Base-by-base conservation (phyloP, 192 early-diverging fungal genomes). In the Coemansia sp. region DNA sequence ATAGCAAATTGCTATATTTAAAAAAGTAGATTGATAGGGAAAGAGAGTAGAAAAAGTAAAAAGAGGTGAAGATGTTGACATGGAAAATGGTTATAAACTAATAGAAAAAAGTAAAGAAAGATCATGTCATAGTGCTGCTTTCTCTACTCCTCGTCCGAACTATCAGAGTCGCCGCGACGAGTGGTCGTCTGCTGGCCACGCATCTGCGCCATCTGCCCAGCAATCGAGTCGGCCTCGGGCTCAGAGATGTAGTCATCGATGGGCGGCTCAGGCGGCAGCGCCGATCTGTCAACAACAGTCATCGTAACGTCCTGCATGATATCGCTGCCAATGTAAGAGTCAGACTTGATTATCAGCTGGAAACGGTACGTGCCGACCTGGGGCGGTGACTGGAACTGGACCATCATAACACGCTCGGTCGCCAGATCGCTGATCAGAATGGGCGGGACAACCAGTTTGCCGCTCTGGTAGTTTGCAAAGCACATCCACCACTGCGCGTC, bases 361-460 rank as follows among this genome's bases (percentile, higher is more conserved):
- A 94, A 92, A 33, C 78, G 83, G 81, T 87, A 93, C 23, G 78
- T 75, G 38, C 93, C 93, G 18, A 86, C 79, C 49, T 91, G 78
- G 35, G 87, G 86, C 24, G 96, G 96, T 4, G 93, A 88, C 72
- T 93, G 93, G 83, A 99, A 99, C 68, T 93, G 91, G 33, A 97
- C 66, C 28, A 82, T 80, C 41, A 92, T 72, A 6, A 84, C 81
- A 36, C 81, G 79, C 48, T 68, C 66, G 9, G 79, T 80, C 3
- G 65, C 83, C 42, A 93, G 75, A 53, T 92, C 89, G 23, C 78
- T 83, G 25, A 96, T 80, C 52, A 92, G 92, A 45, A 81, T 71
- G 7, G 85, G 86, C 9, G 83, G 70, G 40, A 87, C 79, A 20
- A 98, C 89, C 43, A 93, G 82, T 43, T 87, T 88, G 58, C 90